Conservation (phyloP, 768 basidiomycete genomes). For the Amanita pseudoporphyria region DNA sequence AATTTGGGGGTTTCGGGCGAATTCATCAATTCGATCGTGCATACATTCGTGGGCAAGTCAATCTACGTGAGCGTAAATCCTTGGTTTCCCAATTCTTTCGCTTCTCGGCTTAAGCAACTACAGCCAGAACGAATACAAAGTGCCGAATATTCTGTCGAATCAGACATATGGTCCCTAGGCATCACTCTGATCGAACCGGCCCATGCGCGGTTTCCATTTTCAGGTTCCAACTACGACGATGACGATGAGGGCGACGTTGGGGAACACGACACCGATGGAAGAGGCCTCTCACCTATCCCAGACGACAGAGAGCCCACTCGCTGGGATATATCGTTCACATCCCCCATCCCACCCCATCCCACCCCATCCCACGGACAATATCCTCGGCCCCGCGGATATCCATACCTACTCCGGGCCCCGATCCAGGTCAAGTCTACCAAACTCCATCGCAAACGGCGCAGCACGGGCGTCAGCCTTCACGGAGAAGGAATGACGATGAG, state of each 20-base stretch:
- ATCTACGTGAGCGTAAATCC: conserved; percentile 92
- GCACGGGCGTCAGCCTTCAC: conserved; percentile 85
- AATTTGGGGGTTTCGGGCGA: conserved; percentile 99
- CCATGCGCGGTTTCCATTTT: conserved; percentile 96
- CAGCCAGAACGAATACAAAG: conserved; percentile 99
- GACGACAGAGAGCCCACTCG: conserved; percentile 23
- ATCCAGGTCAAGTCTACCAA: conserved; percentile 14
- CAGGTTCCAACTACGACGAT: conserved; percentile 67
- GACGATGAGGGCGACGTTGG: conserved; percentile 30
- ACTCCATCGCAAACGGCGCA: conserved; percentile 60
- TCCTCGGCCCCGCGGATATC: conserved; percentile 42
- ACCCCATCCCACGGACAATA: conserved; percentile 12
- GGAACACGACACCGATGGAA: background rate
- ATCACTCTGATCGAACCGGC: conserved; percentile 96
- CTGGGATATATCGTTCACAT: conserved; percentile 10
- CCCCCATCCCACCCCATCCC: too few relatives aligned
- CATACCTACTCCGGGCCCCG: too few relatives aligned
- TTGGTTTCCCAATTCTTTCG: too few relatives aligned
- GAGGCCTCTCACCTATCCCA: background rate
- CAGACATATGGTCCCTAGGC: conserved; percentile 98
- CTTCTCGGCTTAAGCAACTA: too few relatives aligned
- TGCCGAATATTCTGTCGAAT: conserved; percentile 96
- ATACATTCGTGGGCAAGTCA: conserved; percentile 97
- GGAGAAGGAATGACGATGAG: conserved; percentile 98
- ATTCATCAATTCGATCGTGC: conserved; percentile 96